A percentile compares a stretch with the other conserved stretches of the same genome.
Evolutionary conservation across 768 basidiomycete species (phyloP).

Genomic region (Leccinum fibrillosum): DNA sequence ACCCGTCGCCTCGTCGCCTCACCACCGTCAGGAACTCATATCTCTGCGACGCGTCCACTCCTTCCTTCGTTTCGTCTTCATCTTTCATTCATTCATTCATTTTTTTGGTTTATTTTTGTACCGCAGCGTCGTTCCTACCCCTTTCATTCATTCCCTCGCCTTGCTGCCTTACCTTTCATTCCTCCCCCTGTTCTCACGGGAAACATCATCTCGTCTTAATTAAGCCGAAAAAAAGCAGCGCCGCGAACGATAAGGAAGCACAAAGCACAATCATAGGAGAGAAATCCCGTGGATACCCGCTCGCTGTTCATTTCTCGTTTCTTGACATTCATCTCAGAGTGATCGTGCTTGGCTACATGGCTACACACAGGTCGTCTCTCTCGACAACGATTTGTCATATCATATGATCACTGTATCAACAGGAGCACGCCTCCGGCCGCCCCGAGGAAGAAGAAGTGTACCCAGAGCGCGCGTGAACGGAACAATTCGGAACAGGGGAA

Average conservation of each 20-base stretch:
- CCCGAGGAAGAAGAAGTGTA: neutral
- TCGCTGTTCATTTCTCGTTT: neutral
- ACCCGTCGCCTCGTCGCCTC: neutral
- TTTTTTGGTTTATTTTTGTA: constrained; percentile 6
- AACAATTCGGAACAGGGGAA: neutral
- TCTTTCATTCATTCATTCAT: neutral
- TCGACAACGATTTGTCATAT: neutral
- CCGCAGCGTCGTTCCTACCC: neutral
- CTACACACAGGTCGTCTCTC: neutral
- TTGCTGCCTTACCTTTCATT: neutral
- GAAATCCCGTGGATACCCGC: constrained; percentile 14
- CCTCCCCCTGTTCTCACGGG: neutral
- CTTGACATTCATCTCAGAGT: constrained; percentile 17
- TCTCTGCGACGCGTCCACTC: neutral
- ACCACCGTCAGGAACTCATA: constrained; percentile 1
- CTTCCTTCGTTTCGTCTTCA: neutral
- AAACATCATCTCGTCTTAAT: neutral
- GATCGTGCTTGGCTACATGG: neutral
- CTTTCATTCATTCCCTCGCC: neutral
- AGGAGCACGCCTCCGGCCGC: neutral
- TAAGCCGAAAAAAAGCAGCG: neutral
- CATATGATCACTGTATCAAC: neutral
- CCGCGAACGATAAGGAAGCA: neutral
- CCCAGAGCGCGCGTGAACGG: neutral
- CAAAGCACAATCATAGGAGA: neutral